Evolutionary conservation across 306 rosid genomes (phyloP), one percentile per base, ranked within the genome.

Genomic region (Acacia confusa): DNA sequence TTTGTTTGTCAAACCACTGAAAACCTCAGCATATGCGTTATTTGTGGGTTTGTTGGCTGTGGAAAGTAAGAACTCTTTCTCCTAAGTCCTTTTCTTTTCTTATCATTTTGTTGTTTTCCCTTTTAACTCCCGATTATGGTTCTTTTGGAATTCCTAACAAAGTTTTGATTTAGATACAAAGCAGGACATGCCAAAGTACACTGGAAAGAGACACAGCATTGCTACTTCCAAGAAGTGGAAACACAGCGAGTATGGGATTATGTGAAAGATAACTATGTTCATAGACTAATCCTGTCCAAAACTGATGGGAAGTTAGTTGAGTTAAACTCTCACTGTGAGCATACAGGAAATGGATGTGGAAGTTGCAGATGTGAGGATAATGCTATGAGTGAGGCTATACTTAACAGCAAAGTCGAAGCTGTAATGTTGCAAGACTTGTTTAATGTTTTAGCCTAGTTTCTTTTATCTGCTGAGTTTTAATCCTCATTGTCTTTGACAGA

Each of bases 11-110:
- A 92, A 85, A 95, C 98, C 70, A 92, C 98, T 25, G 99, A 93
- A 89, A 95, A 93, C 82, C 96, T 93, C 24, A 93, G 99, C 97
- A 95, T 95, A 83, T 95, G 99, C 83, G 92, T 95, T 63, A 93
- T 93, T 80, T 95, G 99, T 82, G 99, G 99, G 72, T 88, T 87
- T 90, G 99, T 95, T 86, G 98, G 99, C 58, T 95, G 99, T 82
- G 98, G 98, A 84, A 95, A 91, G 99, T 93, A 86, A 85, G 58
- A 47, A 25, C n/a, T 80, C 60, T 71, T 52, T 72, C 67, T 58
- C 3, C 45, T 16, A 32, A 67, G 20, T 66, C 77, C 58, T 78
- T 61, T 58, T 32, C 7, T 72, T 81, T 22, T 45, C 10, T 14
- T 63, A 28, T 16, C 55, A 15, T 36, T 36, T 36, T 36, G 36